Evolutionary conservation across 2,329 filamentous ascomycete genomes (phyloP), one percentile per base, ranked within the genome.

Genomic region (Periconia digitata): DNA sequence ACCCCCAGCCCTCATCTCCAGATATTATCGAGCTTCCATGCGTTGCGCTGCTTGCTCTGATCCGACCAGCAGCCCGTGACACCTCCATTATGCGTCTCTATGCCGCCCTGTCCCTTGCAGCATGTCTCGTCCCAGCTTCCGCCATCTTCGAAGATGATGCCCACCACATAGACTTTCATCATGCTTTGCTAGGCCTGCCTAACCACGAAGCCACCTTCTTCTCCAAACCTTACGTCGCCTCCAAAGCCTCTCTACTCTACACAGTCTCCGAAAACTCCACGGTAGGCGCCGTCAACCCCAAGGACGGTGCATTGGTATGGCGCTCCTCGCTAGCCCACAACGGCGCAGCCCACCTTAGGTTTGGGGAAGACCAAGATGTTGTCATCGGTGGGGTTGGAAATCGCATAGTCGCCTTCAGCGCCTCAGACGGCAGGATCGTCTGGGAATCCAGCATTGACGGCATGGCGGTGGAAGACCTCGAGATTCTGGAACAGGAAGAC

Each of bases 91-190:
- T 72, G 69, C 69, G 66, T 60, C 46, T 70, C 45, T 50, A 66
- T 68, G 68, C 60, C 61, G 61, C 62, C 29, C 51, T 71, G 40
- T 54, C 59, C 57, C 56, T 70, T 52, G 63, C 64, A 62, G 68
- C 69, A 53, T 67, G 68, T 49, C 70, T 85, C 62, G 75, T 77
- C 60, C 64, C 78, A 66, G 76, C 82, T 43, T 69, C 74, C 64
- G 89, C 91, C 56, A 84, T 97, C 51, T 96, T 91, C 76, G 80
- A 83, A 59, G 94, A 99, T 68, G 92, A 99, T 72, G 91, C 95
- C 59, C 92, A 86, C 76, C 82, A 90, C 62, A 83, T 95, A 70
- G 94, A 99, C 74, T 97, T 91, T 76, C 92, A 97, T 74, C 85
- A 95, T 76, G 84, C 89, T 56, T 85, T 97, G 41, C 78, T 99